These are phyloP conservation scores for Alternaria consortialis DNA, from an alignment of 2,329 filamentous ascomycete species.

Conservation along the genomic window DNA sequence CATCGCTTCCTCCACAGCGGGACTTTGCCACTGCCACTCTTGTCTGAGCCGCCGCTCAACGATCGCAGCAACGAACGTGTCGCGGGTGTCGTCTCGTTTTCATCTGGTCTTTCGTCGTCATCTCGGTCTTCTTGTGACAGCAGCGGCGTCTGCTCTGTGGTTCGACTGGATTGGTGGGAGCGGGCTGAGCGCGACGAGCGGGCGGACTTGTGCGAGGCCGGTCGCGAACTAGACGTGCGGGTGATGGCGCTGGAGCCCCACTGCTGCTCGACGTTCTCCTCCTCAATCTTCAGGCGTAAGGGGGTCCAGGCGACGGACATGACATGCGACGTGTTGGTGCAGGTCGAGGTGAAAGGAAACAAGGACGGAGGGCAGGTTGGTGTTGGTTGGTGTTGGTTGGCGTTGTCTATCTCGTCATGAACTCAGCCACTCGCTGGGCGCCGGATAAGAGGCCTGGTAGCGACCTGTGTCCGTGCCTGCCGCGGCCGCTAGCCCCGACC, in stretches of 20 bases:
- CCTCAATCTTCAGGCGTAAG: slow-evolving; percentile 16
- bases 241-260: slow-evolving; percentile 43
- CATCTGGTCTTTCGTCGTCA: slow-evolving; percentile 34
- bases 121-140: slow-evolving; percentile 41
- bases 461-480: slow-evolving; percentile 15
- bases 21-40: slow-evolving; percentile 31
- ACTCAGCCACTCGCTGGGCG: slow-evolving; percentile 23
- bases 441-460: slow-evolving; percentile 7
- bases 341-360: slow-evolving; percentile 8
- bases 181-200: slow-evolving; percentile 45
- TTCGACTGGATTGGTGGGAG: slow-evolving; percentile 42
- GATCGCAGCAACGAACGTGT: slow-evolving; percentile 49
- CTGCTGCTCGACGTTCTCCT: slow-evolving; percentile 43
- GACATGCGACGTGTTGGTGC: slow-evolving; percentile 1
- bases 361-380: not conserved
- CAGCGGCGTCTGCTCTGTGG: slow-evolving; percentile 54
- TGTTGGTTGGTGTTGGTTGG: slow-evolving; percentile 6
- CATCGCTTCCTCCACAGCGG: slow-evolving; percentile 65
- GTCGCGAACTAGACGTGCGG: slow-evolving; percentile 48
- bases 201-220: slow-evolving; percentile 48
- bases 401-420: slow-evolving; percentile 24
- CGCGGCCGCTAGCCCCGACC: slow-evolving; percentile 16
- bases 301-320: slow-evolving; percentile 20
- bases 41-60: slow-evolving; percentile 36
- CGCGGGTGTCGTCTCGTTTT: slow-evolving; percentile 40